These are phyloP conservation scores for Russula compacta DNA, from an alignment of 768 basidiomycete genomes.

Conservation along the genomic window DNA sequence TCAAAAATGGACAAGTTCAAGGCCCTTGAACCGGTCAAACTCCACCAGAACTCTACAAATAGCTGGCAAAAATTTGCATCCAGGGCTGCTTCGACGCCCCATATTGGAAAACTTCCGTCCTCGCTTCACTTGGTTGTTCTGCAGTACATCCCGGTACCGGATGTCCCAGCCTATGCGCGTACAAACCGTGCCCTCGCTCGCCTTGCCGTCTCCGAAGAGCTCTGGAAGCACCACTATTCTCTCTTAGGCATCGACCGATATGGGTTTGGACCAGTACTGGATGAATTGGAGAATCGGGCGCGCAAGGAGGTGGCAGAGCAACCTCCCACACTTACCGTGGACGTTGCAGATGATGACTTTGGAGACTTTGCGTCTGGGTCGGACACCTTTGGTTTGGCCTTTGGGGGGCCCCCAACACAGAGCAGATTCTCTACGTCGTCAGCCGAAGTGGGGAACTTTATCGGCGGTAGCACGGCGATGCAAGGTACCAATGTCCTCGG, in stretches of 20 bases:
- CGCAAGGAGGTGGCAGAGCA: constrained; percentile 33
- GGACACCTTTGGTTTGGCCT: constrained; percentile 10
- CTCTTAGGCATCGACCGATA: constrained; percentile 44
- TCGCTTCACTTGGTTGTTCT: constrained; percentile 71
- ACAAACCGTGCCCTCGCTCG: constrained; percentile 53
- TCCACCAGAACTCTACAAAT: constrained; percentile 25
- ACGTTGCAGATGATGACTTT: constrained; percentile 73
- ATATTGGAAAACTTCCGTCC: constrained; percentile 72
- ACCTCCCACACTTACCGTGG: constrained; percentile 53
- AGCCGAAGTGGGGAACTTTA: constrained; percentile 43
- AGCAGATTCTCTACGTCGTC: constrained; percentile 21
- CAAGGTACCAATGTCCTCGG: constrained; percentile 29
- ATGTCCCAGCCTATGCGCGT: constrained; percentile 68
- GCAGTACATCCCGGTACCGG: constrained; percentile 65
- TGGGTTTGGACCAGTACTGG: constrained; percentile 41
- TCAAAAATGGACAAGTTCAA: constrained; percentile 76
- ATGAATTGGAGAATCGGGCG: constrained; percentile 47
- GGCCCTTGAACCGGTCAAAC: constrained; percentile 60
- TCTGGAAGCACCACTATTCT: constrained; percentile 73
- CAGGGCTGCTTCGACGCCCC: constrained; percentile 20
- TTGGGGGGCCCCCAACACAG: constrained; percentile 1
- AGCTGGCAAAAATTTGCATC: not conserved
- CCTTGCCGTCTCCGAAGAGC: constrained; percentile 56
- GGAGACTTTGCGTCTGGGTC: constrained; percentile 63
- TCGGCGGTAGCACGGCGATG: constrained; percentile 29